These are phyloP conservation scores for Trichoderma sp. DNA, from an alignment of 2,329 filamentous ascomycete species.

Conservation along the genomic window DNA sequence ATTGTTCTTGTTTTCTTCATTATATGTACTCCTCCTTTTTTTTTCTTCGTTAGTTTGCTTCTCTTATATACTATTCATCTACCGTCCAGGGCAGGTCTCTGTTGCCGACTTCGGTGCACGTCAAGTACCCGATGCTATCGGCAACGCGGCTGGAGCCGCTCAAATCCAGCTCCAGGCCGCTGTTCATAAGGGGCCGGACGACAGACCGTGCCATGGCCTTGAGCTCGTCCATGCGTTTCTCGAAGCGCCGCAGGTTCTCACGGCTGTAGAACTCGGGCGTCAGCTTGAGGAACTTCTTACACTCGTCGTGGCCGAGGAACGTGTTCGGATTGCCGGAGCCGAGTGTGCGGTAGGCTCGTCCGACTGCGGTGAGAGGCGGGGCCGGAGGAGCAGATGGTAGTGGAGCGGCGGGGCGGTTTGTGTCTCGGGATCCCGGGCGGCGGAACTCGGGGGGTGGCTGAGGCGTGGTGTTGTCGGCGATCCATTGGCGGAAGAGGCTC, in stretches of 20 bases:
- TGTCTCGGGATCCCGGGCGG: constrained; percentile 29
- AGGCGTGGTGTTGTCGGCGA: constrained; percentile 84
- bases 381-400: constrained; percentile 37
- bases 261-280: constrained; percentile 78
- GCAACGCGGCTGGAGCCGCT: constrained; percentile 39
- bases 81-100: constrained; percentile 50
- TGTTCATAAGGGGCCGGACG: constrained; percentile 82
- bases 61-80: constrained; percentile 30
- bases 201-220: constrained; percentile 79
- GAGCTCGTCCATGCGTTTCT: constrained; percentile 82
- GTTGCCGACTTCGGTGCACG: constrained; percentile 48
- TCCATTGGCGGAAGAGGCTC: constrained; percentile 85
- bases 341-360: constrained; percentile 74
- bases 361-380: constrained; percentile 57
- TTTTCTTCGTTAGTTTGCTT: background rate
- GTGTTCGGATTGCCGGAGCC: constrained; percentile 57
- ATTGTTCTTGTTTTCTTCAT: background rate
- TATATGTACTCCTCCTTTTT: background rate
- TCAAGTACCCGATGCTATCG: constrained; percentile 48
- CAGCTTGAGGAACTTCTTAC: constrained; percentile 85
- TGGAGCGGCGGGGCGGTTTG: constrained; percentile 29
- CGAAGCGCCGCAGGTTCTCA: constrained; percentile 82
- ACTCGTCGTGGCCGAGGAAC: constrained; percentile 81
- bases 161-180: constrained; percentile 77
- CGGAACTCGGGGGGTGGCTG: constrained; percentile 43